phyloP scores from a whole-genome alignment of 495 filamentous ascomycete genomes.

The Lichenothelia convexa region DNA sequence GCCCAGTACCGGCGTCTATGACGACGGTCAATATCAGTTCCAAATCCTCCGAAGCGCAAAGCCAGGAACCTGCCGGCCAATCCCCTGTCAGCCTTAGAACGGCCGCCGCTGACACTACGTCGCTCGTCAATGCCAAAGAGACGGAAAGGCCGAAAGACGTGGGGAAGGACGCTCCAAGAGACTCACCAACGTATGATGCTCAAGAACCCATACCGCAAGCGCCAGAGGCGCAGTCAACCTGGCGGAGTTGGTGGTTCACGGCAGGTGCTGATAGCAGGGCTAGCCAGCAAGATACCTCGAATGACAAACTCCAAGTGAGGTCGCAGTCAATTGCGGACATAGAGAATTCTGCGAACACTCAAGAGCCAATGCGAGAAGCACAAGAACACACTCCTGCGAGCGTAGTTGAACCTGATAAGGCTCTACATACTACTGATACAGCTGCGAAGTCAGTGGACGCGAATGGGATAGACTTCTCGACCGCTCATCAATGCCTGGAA shows the following conservation, averaged over 20 bases:
- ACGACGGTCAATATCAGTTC: constrained; percentile 20
- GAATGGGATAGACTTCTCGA: no score
- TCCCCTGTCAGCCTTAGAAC: background rate
- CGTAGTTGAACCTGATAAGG: background rate
- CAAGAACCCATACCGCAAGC: no score
- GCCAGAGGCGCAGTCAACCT: no score
- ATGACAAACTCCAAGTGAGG: no score
- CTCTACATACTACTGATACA: background rate
- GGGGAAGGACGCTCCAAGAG: constrained; percentile 10
- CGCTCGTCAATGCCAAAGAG: background rate
- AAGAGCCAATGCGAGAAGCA: background rate
- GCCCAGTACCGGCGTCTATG: constrained; percentile 16
- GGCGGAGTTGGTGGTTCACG: no score
- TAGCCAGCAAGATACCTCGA: no score
- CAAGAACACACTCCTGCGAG: background rate
- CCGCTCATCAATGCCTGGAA: no score
- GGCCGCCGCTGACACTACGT: constrained; percentile 1
- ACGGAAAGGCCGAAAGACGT: constrained; percentile 1
- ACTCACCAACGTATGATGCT: no score
- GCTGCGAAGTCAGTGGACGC: background rate
- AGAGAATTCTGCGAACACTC: constrained; percentile 7
- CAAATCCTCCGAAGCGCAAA: no score
- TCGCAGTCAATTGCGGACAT: no score
- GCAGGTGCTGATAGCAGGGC: no score
- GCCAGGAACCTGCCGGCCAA: no score